phyloP scores from a whole-genome alignment of 2,329 filamentous ascomycete genomes.

The Ilyonectria mors-panacis region DNA sequence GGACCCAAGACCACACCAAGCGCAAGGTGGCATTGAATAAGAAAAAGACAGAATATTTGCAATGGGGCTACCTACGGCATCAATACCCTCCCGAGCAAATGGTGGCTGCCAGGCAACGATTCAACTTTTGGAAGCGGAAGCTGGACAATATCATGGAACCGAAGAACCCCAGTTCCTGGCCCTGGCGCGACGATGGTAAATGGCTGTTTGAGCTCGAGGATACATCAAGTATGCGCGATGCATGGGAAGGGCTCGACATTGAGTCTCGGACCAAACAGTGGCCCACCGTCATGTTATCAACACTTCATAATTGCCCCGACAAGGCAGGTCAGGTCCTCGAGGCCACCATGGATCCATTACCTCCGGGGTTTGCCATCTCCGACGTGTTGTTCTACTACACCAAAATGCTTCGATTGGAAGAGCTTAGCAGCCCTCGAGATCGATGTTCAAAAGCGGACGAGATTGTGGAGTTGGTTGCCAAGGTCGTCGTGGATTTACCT shows the following conservation, averaged over 20 bases:
- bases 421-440: conserved; percentile 39
- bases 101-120: conserved; percentile 38
- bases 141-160: conserved; percentile 41
- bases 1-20: conserved; percentile 19
- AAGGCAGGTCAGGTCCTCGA: conserved; percentile 53
- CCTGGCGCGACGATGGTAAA: conserved; percentile 47
- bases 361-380: conserved; percentile 56
- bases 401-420: conserved; percentile 37
- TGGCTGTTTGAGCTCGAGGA: conserved; percentile 51
- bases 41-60: conserved; percentile 35
- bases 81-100: conserved; percentile 44
- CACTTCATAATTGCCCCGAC: conserved; percentile 51
- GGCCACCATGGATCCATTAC: conserved; percentile 55
- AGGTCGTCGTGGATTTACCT: conserved; percentile 49
- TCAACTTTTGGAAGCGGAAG: conserved; percentile 51
- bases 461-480: conserved; percentile 48
- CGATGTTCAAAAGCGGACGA: conserved; percentile 48
- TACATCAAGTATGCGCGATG: conserved; percentile 50
- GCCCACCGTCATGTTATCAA: conserved; percentile 55
- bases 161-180: conserved; percentile 36
- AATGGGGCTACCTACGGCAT: conserved; percentile 54
- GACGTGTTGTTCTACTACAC: conserved; percentile 55
- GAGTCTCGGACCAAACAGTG: conserved; percentile 48
- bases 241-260: conserved; percentile 51
- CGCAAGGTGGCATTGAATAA: conserved; percentile 21